These are phyloP conservation scores for Penicillium sp. DNA, from an alignment of 2,329 filamentous ascomycete species.

Conservation along the genomic window DNA sequence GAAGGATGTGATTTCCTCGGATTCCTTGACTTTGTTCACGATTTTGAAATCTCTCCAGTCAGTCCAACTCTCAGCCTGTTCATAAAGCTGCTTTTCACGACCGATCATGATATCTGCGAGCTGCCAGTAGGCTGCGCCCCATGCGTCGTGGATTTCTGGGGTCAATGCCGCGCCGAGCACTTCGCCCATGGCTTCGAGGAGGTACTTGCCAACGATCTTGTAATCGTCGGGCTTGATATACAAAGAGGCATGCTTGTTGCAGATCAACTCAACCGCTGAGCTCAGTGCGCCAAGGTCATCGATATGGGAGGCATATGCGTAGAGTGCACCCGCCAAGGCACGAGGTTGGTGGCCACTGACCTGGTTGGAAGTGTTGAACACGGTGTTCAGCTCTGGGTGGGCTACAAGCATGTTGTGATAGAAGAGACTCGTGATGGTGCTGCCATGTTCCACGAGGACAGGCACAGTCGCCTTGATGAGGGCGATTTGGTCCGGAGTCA, in stretches of 20 bases:
- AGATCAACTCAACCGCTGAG: constrained; percentile 64
- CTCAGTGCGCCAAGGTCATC: constrained; percentile 62
- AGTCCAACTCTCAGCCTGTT: constrained; percentile 60
- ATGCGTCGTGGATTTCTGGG: constrained; percentile 62
- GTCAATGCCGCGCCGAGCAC: constrained; percentile 68
- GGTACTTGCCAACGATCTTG: constrained; percentile 65
- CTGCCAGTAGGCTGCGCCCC: constrained; percentile 70
- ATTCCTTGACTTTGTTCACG: constrained; percentile 62
- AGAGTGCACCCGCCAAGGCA: constrained; percentile 68
- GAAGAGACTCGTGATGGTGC: constrained; percentile 67
- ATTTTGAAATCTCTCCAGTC: constrained; percentile 68
- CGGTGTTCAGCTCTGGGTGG: constrained; percentile 64
- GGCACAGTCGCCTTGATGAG: constrained; percentile 71
- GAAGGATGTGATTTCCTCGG: constrained; percentile 68
- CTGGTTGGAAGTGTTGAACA: constrained; percentile 72
- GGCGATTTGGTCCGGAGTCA: constrained; percentile 54
- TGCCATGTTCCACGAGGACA: constrained; percentile 65
- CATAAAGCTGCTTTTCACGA: constrained; percentile 63
- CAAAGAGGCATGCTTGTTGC: constrained; percentile 71
- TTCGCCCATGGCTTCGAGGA: constrained; percentile 64
- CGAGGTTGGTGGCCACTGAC: constrained; percentile 64
- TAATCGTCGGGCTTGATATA: constrained; percentile 69
- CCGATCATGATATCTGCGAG: constrained; percentile 70
- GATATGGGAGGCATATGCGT: constrained; percentile 70
- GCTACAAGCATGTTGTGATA: constrained; percentile 66